Evolutionary conservation across 352 stramenopile genomes (phyloP).

Genomic region (Pythium folliculosum): DNA sequence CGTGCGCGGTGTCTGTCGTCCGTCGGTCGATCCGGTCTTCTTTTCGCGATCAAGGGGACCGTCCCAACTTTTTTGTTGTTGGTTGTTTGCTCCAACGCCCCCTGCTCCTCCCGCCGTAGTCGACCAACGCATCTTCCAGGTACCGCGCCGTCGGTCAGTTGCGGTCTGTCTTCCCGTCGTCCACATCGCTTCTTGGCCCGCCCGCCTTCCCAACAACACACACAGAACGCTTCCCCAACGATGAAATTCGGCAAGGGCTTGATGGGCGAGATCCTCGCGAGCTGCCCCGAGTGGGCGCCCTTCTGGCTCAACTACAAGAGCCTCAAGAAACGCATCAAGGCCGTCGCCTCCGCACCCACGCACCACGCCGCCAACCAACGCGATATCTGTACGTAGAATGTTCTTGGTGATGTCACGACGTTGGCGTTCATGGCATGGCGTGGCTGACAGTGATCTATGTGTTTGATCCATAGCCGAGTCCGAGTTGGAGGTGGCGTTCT

Average conservation of each 20-base stretch:
- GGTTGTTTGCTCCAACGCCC: background rate
- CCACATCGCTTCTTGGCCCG: constrained; percentile 2
- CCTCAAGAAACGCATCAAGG: constrained; percentile 86
- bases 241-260: constrained; percentile 88
- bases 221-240: background rate
- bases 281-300: constrained; percentile 79
- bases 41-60: background rate
- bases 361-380: constrained; percentile 39
- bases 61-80: background rate
- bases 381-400: constrained; percentile 31
- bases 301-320: constrained; percentile 90
- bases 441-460: background rate
- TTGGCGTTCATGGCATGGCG: too few species aligned
- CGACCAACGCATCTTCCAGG: background rate
- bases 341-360: constrained; percentile 44
- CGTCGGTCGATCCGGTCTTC: background rate
- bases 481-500: constrained; percentile 77
- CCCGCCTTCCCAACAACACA: background rate
- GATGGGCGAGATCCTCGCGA: constrained; percentile 67
- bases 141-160: background rate
- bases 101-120: too few species aligned
- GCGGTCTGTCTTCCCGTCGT: constrained; percentile 1
- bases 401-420: too few species aligned
- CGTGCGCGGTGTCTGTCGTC: background rate
- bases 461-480: constrained; percentile 47